Conservation (phyloP, 2,329 filamentous ascomycete species). For the Nemania serpens region DNA sequence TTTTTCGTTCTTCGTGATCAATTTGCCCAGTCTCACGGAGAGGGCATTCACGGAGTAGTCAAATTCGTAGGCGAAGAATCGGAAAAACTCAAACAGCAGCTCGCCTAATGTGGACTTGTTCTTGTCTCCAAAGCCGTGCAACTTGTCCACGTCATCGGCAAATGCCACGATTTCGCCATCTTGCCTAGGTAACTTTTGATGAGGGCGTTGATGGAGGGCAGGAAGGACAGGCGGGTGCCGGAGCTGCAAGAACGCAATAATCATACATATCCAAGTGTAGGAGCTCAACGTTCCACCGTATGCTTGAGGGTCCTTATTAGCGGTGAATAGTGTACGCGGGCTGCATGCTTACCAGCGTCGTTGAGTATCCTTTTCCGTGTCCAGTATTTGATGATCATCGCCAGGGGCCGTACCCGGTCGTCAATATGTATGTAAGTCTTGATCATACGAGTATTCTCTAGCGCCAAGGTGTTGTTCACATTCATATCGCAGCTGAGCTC, state of each 20-base stretch:
- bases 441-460: conserved; percentile 98
- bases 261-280: conserved; percentile 99
- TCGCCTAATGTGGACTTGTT: conserved; percentile 85
- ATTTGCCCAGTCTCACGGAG: conserved; percentile 80
- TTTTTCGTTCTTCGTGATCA: conserved; percentile 83
- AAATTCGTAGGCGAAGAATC: conserved; percentile 91
- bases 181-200: conserved; percentile 62
- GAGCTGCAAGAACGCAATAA: conserved; percentile 93
- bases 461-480: conserved; percentile 92
- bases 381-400: conserved; percentile 98
- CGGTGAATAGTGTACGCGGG: not conserved
- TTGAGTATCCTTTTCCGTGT: conserved; percentile 91
- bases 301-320: conserved; percentile 54
- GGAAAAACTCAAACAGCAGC: conserved; percentile 94
- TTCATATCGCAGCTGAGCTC: conserved; percentile 95
- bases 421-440: conserved; percentile 95
- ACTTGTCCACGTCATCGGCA: conserved; percentile 79
- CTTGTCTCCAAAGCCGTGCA: conserved; percentile 73
- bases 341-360: conserved; percentile 77
- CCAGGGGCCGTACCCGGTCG: conserved; percentile 84
- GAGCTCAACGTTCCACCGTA: conserved; percentile 94
- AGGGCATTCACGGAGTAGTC: conserved; percentile 85
- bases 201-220: conserved; percentile 75
- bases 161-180: conserved; percentile 77
- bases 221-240: conserved; percentile 83